These are phyloP conservation scores for Scutellaria barbata DNA, from an alignment of 257 asterid genomes.

Conservation along the genomic window DNA sequence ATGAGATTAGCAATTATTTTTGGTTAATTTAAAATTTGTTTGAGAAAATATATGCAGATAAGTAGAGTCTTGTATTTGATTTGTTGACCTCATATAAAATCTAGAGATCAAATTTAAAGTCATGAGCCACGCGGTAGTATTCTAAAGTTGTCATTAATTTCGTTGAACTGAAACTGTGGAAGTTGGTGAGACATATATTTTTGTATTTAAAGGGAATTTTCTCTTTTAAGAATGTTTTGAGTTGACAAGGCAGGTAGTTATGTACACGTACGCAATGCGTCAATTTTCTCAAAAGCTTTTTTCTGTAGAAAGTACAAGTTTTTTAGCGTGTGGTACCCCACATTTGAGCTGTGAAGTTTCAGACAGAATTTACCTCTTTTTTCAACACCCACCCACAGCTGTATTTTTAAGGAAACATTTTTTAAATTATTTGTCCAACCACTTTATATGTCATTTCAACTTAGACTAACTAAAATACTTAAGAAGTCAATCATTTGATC, in stretches of 20 bases:
- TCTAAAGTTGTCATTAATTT: background rate
- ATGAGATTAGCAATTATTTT: too few relatives aligned
- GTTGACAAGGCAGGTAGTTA: conserved; percentile 24
- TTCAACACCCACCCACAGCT: conserved; percentile 17
- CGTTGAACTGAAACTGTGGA: background rate
- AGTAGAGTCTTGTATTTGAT: background rate
- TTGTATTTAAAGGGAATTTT: background rate
- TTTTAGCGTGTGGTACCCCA: conserved; percentile 35
- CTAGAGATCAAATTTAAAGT: too few relatives aligned
- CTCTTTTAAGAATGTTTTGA: conserved; percentile 33
- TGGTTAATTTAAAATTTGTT: too few relatives aligned
- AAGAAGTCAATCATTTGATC: conserved; percentile 1
- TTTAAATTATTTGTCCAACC: background rate
- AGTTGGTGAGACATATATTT: conserved; percentile 1
- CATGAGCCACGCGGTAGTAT: background rate
- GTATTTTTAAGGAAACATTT: background rate
- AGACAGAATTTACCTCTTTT: background rate
- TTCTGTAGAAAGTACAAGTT: conserved; percentile 2
- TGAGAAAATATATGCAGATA: too few relatives aligned
- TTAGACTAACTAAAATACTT: background rate
- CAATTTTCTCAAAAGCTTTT: conserved; percentile 23
- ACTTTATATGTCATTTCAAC: conserved; percentile 12
- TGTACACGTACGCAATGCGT: conserved; percentile 13
- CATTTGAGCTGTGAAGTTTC: conserved; percentile 14
- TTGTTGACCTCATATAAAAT: background rate